phyloP scores from a whole-genome alignment of 345 rosid genomes.

The Eucalyptus tenuipes region DNA sequence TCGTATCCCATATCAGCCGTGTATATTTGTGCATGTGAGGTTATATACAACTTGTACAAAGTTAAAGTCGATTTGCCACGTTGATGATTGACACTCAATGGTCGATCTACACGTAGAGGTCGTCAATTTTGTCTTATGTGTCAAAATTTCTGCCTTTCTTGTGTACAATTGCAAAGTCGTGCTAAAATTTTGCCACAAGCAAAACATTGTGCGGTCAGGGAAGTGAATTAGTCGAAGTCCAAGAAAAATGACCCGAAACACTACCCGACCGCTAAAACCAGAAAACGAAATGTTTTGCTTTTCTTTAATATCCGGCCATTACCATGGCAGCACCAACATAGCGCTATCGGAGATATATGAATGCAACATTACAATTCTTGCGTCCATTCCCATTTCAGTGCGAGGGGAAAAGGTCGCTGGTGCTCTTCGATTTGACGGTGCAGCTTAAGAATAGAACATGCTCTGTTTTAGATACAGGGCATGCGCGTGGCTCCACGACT shows the following conservation, averaged over 20 bases:
- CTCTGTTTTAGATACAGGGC: not conserved
- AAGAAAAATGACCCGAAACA: not conserved
- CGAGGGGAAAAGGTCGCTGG: not conserved
- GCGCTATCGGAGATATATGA: not conserved
- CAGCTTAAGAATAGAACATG: not conserved
- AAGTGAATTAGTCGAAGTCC: not conserved
- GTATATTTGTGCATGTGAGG: not conserved
- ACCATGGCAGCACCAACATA: not conserved
- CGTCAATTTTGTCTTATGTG: not conserved
- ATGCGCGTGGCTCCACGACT: not conserved
- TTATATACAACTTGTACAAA: not conserved
- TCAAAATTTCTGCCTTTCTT: not conserved
- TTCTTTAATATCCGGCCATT: not conserved
- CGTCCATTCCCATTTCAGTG: not conserved
- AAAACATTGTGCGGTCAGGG: not conserved
- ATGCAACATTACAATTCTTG: not conserved
- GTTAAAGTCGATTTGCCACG: not conserved
- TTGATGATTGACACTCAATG: not conserved
- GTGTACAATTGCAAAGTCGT: not conserved
- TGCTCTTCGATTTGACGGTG: not conserved
- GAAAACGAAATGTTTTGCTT: not conserved
- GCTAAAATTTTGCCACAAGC: not conserved
- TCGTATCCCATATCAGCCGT: not conserved
- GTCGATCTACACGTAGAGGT: not conserved
- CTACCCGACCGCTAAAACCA: not conserved